Evolutionary conservation across 164 flowering plant genomes (phyloP).

Genomic region (Houttuynia cordata): DNA sequence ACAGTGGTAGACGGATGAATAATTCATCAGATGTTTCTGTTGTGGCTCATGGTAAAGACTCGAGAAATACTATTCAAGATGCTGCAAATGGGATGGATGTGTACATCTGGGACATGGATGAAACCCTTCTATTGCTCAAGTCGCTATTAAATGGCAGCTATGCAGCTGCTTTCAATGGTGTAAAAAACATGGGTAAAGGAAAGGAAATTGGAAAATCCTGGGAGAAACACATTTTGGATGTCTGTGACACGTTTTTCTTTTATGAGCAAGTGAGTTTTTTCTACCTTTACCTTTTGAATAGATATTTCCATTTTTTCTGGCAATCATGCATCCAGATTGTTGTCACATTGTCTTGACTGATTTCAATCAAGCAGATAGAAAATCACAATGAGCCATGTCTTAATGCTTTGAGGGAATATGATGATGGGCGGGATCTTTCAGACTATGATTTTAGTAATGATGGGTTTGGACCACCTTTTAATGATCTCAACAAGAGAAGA

Average conservation of each 20-base stretch:
- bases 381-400: conserved; percentile 64
- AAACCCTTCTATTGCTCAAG: conserved; percentile 82
- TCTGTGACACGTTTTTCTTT: conserved; percentile 66
- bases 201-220: conserved; percentile 63
- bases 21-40: too few relatives aligned
- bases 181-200: conserved; percentile 71
- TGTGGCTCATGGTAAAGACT: conserved; percentile 4
- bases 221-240: conserved; percentile 64
- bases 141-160: conserved; percentile 74
- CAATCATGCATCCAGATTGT: background rate
- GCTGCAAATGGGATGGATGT: conserved; percentile 31
- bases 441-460: conserved; percentile 67
- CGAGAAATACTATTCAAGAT: conserved; percentile 7
- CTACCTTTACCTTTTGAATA: background rate
- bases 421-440: conserved; percentile 74
- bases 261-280: conserved; percentile 58
- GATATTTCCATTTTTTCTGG: background rate
- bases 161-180: conserved; percentile 57
- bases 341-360: background rate
- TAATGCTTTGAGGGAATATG: conserved; percentile 51
- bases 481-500: conserved; percentile 58
- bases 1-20: too few relatives aligned
- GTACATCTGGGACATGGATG: conserved; percentile 98
- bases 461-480: conserved; percentile 42
- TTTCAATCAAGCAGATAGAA: conserved; percentile 49